phyloP scores from a whole-genome alignment of 169 alveolate genomes.

The Cyclospora cayetanensis region DNA sequence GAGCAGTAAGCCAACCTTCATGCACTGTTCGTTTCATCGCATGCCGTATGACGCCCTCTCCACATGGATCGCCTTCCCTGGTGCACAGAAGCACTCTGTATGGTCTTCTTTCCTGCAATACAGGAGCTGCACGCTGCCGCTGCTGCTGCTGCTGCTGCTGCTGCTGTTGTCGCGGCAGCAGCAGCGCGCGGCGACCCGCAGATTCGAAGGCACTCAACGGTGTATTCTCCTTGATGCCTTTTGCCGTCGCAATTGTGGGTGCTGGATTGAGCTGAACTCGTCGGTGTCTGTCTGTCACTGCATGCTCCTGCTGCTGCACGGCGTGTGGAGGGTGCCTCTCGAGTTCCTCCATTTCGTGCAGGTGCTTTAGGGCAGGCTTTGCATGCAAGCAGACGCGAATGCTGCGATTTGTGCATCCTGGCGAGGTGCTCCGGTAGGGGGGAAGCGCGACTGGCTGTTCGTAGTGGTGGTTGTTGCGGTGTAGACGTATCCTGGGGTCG shows the following conservation, averaged over 20 bases:
- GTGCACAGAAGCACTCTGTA: background rate
- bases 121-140: background rate
- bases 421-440: too few species aligned
- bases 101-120: background rate
- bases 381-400: background rate
- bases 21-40: background rate
- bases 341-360: background rate
- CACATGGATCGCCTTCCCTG: too few species aligned
- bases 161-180: constrained; percentile 13
- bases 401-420: background rate
- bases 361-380: background rate
- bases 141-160: constrained; percentile 1
- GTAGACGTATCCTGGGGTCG: too few species aligned
- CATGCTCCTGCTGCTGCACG: background rate
- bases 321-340: background rate
- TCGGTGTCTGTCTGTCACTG: background rate
- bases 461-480: too few species aligned
- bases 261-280: background rate
- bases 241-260: too few species aligned
- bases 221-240: too few species aligned
- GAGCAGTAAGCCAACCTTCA: background rate
- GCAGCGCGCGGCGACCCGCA: background rate
- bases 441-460: too few species aligned
- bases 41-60: background rate
- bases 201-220: too few species aligned